Percentiles rank a stretch among this genome's conserved stretches.
Evolutionary conservation across 352 stramenopile genomes (phyloP).

Genomic region (Pythium periplocum): DNA sequence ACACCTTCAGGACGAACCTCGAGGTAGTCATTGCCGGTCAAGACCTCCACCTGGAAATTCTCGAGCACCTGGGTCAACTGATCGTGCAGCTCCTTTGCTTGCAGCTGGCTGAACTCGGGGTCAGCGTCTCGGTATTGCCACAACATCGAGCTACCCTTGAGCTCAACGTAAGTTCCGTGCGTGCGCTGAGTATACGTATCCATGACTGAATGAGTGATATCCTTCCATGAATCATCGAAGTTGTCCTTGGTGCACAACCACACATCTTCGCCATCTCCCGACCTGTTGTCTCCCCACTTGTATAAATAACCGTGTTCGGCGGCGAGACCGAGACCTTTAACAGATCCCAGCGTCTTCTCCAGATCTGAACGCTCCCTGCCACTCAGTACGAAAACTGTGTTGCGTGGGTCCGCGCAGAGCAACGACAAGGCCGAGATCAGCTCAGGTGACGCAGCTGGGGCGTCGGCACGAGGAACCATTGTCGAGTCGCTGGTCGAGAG

Average conservation of each 20-base stretch:
- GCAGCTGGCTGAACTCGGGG: constrained; percentile 97
- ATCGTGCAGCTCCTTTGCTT: constrained; percentile 98
- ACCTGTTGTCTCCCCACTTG: constrained; percentile 81
- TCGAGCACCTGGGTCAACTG: constrained; percentile 95
- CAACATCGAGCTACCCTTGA: constrained; percentile 97
- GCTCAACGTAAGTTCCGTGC: constrained; percentile 99
- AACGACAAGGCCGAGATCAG: constrained; percentile 88
- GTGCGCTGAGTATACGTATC: constrained; percentile 98
- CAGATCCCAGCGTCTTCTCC: constrained; percentile 90
- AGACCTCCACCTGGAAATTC: constrained; percentile 94
- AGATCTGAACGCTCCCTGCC: constrained; percentile 95
- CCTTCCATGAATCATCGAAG: constrained; percentile 96
- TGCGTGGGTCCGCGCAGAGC: constrained; percentile 93
- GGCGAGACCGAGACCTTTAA: constrained; percentile 94
- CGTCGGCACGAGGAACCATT: constrained; percentile 30
- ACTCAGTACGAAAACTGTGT: constrained; percentile 98
- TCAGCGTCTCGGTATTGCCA: constrained; percentile 99
- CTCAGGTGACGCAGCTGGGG: constrained; percentile 47
- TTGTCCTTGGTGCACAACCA: constrained; percentile 87
- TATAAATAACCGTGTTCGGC: constrained; percentile 99
- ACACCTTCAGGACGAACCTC: constrained; percentile 96
- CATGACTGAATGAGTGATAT: constrained; percentile 97
- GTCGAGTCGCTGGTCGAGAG: constrained; percentile 22
- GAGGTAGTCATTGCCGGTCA: constrained; percentile 84
- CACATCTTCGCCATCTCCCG: constrained; percentile 30